Base-by-base conservation (phyloP, 108 stramenopile genomes). In the Conticribra guillardii region DNA sequence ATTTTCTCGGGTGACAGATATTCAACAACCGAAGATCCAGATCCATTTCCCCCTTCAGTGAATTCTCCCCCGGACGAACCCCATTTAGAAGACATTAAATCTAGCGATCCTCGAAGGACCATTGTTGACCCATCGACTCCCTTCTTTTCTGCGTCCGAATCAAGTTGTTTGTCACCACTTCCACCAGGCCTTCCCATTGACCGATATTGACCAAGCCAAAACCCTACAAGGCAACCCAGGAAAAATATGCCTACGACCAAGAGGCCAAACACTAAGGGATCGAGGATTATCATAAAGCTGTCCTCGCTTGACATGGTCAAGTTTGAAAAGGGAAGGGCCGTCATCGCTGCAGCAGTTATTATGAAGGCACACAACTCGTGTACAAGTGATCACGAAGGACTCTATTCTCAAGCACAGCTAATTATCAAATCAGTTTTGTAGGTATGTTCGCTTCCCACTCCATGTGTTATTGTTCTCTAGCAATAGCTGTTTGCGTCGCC, bases 1-100 rank as follows among this genome's bases (percentile, higher is more conserved):
- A 73, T 73, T 48, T 73, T 31, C 21, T 79, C 64, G 14, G 78
- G 78, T 28, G 71, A 73, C 16, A 79, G 34, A 61, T 73, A 79
- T 24, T 68, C 55, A 46, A 80, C 79, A 18, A 80, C 79, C 0
- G 57, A 4, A 2, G 28, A 17, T n/a, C 26, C 41, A 23, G 23
- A 34, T 44, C 37, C 22, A 2, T 2, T 7, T 1, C 9, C 41
- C 2, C 23, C 41, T 2, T 64, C 48, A 23, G 14, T 24, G 11
- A 33, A 46, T 29, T 26, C 21, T 34, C 48, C 57, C 15, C 29
- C 31, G 22, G n/a, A 1, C 30, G 23, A 22, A 1, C 56, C 56
- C 74, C 74, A 75, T 54, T 67, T 32, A 4, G 65, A 75, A 9
- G 66, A 58, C 53, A 75, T 30, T 21, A 75, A 50, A 19, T 47